phyloP scores from a whole-genome alignment of 1,284 basidiomycete genomes.

The Agaricales sp. region DNA sequence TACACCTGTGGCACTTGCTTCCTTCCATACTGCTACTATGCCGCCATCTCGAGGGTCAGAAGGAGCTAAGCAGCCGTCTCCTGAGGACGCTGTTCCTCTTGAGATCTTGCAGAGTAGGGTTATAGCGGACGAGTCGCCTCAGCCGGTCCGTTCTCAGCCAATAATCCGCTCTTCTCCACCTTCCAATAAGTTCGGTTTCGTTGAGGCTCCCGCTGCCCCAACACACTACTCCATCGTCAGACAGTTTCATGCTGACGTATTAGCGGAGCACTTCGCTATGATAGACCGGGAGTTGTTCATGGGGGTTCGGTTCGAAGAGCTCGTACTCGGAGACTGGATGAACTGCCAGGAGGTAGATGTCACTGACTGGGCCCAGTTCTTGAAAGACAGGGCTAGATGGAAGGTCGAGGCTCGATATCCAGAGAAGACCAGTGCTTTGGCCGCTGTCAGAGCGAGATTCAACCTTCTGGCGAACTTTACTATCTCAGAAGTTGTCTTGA shows the following conservation, averaged over 20 bases:
- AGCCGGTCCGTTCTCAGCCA: constrained; percentile 21
- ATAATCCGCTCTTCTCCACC: constrained; percentile 24
- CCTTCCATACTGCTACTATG: not conserved
- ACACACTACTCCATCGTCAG: not conserved
- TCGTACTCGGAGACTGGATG: constrained; percentile 64
- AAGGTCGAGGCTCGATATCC: constrained; percentile 50
- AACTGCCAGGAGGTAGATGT: constrained; percentile 56
- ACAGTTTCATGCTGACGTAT: constrained; percentile 22
- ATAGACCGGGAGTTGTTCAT: constrained; percentile 85
- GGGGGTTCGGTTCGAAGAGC: constrained; percentile 74
- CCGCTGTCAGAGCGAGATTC: constrained; percentile 77
- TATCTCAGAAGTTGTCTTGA: constrained; percentile 68
- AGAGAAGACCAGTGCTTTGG: constrained; percentile 60
- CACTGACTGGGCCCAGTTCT: constrained; percentile 74
- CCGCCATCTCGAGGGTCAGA: not conserved
- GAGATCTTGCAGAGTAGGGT: constrained; percentile 59
- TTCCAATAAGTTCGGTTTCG: constrained; percentile 12
- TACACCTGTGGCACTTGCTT: not conserved
- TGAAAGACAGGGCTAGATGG: constrained; percentile 65
- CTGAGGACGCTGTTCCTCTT: constrained; percentile 52
- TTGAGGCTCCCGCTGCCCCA: not conserved
- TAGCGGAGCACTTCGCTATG: constrained; percentile 77
- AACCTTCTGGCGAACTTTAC: constrained; percentile 82
- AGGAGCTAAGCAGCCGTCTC: constrained; percentile 30
- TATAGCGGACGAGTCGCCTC: constrained; percentile 13